phyloP scores from a whole-genome alignment of 805 yeast genomes.

The Candida awuae region DNA sequence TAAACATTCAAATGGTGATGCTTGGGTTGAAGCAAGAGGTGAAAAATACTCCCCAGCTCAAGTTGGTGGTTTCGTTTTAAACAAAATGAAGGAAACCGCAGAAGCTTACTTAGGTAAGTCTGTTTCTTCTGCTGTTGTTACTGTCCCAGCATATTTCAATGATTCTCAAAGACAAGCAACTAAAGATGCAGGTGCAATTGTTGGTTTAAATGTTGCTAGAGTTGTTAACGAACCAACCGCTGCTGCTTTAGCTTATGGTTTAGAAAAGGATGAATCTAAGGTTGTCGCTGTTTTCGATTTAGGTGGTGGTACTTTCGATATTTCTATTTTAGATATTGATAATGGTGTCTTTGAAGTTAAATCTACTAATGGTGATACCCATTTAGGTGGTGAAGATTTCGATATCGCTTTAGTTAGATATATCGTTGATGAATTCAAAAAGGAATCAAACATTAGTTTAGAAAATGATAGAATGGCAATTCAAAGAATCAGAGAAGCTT shows the following conservation, averaged over 20 bases:
- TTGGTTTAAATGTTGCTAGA: constrained; percentile 83
- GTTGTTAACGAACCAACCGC: constrained; percentile 91
- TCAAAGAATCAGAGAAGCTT: constrained; percentile 72
- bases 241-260: constrained; percentile 92
- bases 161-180: constrained; percentile 92
- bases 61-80: constrained; percentile 65
- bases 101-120: constrained; percentile 84
- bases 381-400: constrained; percentile 89
- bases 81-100: constrained; percentile 98
- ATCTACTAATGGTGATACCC: constrained; percentile 95
- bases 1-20: constrained; percentile 56
- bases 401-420: constrained; percentile 80
- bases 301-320: constrained; percentile 99
- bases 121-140: constrained; percentile 83
- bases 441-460: constrained; percentile 48
- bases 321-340: constrained; percentile 92
- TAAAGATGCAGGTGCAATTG: constrained; percentile 96
- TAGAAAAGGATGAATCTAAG: constrained; percentile 56
- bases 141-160: constrained; percentile 86
- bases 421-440: constrained; percentile 50
- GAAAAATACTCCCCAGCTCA: constrained; percentile 56
- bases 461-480: constrained; percentile 47
- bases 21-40: constrained; percentile 51
- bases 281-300: constrained; percentile 90
- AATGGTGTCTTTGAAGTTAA: constrained; percentile 97